phyloP scores from a whole-genome alignment of 2,329 filamentous ascomycete genomes.

The Colletotrichum brevisporum region DNA sequence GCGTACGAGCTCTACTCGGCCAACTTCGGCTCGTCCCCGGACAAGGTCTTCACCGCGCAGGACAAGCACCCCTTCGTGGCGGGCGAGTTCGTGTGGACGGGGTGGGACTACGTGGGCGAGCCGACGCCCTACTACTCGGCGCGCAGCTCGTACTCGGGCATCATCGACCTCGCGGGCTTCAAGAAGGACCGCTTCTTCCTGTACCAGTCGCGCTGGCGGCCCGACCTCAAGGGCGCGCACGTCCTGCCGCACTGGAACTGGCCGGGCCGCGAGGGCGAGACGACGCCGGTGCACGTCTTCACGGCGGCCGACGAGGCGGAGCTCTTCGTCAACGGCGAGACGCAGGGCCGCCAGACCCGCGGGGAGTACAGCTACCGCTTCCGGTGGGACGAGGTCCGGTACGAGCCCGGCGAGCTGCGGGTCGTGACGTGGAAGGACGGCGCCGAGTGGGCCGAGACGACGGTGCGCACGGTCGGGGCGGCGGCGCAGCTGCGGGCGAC shows the following conservation, averaged over 20 bases:
- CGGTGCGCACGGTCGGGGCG: slow-evolving; percentile 56
- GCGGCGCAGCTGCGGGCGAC: slow-evolving; percentile 55
- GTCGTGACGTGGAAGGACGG: slow-evolving; percentile 65
- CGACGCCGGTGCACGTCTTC: slow-evolving; percentile 69
- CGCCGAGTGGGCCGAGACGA: slow-evolving; percentile 59
- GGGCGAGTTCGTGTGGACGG: slow-evolving; percentile 68
- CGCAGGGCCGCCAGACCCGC: slow-evolving; percentile 56
- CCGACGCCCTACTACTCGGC: slow-evolving; percentile 63
- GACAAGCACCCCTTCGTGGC: slow-evolving; percentile 64
- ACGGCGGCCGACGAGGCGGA: slow-evolving; percentile 67
- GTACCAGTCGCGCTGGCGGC: slow-evolving; percentile 68
- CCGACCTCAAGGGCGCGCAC: slow-evolving; percentile 63
- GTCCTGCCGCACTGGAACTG: slow-evolving; percentile 71
- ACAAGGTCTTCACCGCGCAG: slow-evolving; percentile 66
- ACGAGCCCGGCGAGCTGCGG: slow-evolving; percentile 61
- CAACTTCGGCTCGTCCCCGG: slow-evolving; percentile 62
- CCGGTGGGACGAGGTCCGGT: slow-evolving; percentile 66
- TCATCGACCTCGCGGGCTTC: slow-evolving; percentile 71
- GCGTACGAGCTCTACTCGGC: slow-evolving; percentile 67
- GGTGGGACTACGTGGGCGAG: slow-evolving; percentile 66
- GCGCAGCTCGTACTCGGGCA: slow-evolving; percentile 68
- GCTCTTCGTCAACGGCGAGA: slow-evolving; percentile 66
- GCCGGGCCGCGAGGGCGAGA: slow-evolving; percentile 60
- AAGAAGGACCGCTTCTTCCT: slow-evolving; percentile 69
- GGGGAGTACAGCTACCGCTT: slow-evolving; percentile 60